phyloP scores from a whole-genome alignment of 495 filamentous ascomycete species.

The Daldinia childiae region DNA sequence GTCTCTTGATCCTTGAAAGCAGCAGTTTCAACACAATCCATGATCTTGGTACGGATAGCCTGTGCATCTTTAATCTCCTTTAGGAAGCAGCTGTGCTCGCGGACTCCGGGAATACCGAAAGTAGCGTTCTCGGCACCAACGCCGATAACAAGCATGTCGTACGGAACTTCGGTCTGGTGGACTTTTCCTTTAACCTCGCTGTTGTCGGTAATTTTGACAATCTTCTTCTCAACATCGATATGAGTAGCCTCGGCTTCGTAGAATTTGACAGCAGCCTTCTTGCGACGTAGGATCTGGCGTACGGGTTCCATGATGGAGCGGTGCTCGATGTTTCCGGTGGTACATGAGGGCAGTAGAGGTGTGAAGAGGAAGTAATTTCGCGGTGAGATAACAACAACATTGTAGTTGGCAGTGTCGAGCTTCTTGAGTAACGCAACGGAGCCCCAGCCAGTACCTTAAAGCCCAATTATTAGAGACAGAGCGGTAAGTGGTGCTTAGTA shows the following conservation, averaged over 20 bases:
- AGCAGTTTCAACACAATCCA: slow-evolving; percentile 99
- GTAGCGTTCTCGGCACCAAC: slow-evolving; percentile 99
- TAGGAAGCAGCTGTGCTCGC: slow-evolving; percentile 95
- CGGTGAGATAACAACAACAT: slow-evolving; percentile 94
- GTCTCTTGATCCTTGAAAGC: slow-evolving; percentile 96
- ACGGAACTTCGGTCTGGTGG: slow-evolving; percentile 86
- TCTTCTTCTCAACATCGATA: slow-evolving; percentile 91
- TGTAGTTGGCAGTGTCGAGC: slow-evolving; percentile 97
- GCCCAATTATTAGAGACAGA: slow-evolving; percentile 22
- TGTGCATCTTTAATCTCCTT: slow-evolving; percentile 98
- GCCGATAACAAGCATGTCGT: slow-evolving; percentile 97
- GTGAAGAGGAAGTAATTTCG: slow-evolving; percentile 99
- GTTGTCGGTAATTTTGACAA: slow-evolving; percentile 87
- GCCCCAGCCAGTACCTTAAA: slow-evolving; percentile 82
- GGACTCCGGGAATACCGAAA: slow-evolving; percentile 95
- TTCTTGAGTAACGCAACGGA: slow-evolving; percentile 97
- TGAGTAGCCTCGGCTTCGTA: slow-evolving; percentile 98
- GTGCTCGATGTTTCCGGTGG: slow-evolving; percentile 96
- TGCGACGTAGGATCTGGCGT: slow-evolving; percentile 91
- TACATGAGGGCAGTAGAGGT: slow-evolving; percentile 94
- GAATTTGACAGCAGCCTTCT: slow-evolving; percentile 89
- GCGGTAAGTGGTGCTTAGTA: slow-evolving; percentile 9
- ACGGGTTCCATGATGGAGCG: slow-evolving; percentile 99
- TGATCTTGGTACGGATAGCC: slow-evolving; percentile 95
- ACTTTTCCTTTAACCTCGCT: slow-evolving; percentile 91